phyloP scores from a whole-genome alignment of 306 rosid genomes.

The Pterocarpus santalinus region DNA sequence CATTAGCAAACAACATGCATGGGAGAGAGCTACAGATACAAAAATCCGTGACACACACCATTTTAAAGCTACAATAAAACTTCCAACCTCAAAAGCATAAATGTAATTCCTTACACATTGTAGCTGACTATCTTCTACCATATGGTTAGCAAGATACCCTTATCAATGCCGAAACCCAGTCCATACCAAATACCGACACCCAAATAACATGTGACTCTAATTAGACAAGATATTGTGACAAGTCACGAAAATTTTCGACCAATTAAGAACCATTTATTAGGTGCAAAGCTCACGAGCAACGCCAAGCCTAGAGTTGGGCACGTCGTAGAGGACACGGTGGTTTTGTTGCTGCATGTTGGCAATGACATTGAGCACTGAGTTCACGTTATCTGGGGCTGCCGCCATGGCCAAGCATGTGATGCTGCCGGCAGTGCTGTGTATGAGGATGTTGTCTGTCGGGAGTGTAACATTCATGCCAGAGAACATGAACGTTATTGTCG shows the following conservation, averaged over 20 bases:
- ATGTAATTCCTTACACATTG: slow-evolving; percentile 32
- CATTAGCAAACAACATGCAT: slow-evolving; percentile 19
- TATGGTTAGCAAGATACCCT: slow-evolving; percentile 45
- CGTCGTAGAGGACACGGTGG: slow-evolving; percentile 81
- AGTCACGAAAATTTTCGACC: slow-evolving; percentile 16
- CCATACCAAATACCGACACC: slow-evolving; percentile 25
- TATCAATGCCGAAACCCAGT: slow-evolving; percentile 39
- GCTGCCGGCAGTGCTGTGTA: slow-evolving; percentile 80
- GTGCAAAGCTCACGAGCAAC: slow-evolving; percentile 88
- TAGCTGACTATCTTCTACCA: slow-evolving; percentile 38
- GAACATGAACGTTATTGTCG: slow-evolving; percentile 83
- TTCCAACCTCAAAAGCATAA: slow-evolving; percentile 24
- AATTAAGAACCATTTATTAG: background rate
- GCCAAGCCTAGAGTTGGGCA: slow-evolving; percentile 88
- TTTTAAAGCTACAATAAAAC: slow-evolving; percentile 34
- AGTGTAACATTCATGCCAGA: slow-evolving; percentile 89
- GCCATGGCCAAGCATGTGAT: slow-evolving; percentile 87
- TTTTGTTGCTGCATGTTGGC: slow-evolving; percentile 98
- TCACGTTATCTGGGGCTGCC: slow-evolving; percentile 80
- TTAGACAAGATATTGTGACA: slow-evolving; percentile 24
- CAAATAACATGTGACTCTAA: slow-evolving; percentile 32
- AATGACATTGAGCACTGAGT: slow-evolving; percentile 88
- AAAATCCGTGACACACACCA: slow-evolving; percentile 44
- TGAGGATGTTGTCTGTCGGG: slow-evolving; percentile 75
- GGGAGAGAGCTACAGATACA: slow-evolving; percentile 32